Conservation (phyloP, 2,329 filamentous ascomycete species). For the Colletotrichum lupini region DNA sequence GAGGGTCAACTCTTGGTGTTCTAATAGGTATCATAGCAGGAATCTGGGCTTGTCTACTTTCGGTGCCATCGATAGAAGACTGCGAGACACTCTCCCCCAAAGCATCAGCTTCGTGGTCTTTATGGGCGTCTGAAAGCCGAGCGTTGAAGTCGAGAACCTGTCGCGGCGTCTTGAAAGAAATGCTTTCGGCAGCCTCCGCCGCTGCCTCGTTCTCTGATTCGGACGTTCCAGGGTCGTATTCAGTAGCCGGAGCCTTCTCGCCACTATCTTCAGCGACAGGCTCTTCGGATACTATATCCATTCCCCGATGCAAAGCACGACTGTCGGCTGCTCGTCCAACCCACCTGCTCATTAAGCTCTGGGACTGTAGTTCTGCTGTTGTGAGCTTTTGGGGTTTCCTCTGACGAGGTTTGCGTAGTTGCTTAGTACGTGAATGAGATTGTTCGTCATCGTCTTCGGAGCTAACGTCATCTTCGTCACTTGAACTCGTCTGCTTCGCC, state of each 20-base stretch:
- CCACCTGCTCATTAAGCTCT: slow-evolving; percentile 29
- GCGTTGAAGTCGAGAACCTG: slow-evolving; percentile 50
- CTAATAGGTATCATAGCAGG: slow-evolving; percentile 26
- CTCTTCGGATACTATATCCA: too few species aligned
- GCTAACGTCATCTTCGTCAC: not conserved
- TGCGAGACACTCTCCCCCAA: not conserved
- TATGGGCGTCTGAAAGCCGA: slow-evolving; percentile 44
- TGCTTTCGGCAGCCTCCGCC: not conserved
- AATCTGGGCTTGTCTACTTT: slow-evolving; percentile 36
- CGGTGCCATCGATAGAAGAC: not conserved
- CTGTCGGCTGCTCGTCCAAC: slow-evolving; percentile 5
- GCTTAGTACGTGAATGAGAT: not conserved
- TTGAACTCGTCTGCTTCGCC: not conserved
- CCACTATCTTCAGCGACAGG: not conserved
- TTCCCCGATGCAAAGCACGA: not conserved
- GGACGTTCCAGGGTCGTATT: not conserved
- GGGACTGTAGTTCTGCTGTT: slow-evolving; percentile 36
- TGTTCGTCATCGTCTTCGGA: slow-evolving; percentile 6
- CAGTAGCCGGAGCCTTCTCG: not conserved
- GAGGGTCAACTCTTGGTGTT: not conserved
- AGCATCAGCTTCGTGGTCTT: slow-evolving; percentile 37
- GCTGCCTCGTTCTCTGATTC: not conserved
- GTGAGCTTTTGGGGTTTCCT: slow-evolving; percentile 2
- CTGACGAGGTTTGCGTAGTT: not conserved
- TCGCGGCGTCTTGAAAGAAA: slow-evolving; percentile 26